Conservation (phyloP, 2,329 filamentous ascomycete species). For the Didymellaceae sp. region DNA sequence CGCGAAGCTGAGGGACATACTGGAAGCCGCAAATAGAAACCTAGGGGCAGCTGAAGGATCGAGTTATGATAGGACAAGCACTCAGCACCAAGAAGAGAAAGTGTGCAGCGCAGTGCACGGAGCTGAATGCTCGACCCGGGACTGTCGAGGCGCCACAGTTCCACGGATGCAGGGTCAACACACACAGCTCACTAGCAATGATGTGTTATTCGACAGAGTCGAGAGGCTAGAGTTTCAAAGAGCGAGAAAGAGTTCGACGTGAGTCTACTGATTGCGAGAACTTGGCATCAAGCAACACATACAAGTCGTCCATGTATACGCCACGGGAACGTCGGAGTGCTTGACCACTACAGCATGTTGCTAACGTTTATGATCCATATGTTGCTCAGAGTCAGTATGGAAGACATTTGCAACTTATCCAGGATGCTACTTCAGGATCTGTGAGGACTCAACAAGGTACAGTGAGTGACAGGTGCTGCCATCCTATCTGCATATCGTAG, state of each 20-base stretch:
- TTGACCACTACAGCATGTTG: too few relatives aligned
- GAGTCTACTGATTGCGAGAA: background rate
- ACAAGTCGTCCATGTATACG: too few relatives aligned
- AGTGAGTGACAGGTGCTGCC: too few relatives aligned
- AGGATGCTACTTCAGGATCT: too few relatives aligned
- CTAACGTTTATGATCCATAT: too few relatives aligned
- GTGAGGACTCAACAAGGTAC: too few relatives aligned
- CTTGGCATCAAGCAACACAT: too few relatives aligned
- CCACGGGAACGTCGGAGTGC: too few relatives aligned
- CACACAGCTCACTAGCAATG: background rate
- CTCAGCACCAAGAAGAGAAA: background rate
- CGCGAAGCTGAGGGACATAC: background rate
- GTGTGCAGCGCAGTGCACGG: background rate
- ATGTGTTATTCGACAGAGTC: background rate
- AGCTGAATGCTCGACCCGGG: conserved; percentile 1
- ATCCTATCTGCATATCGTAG: too few relatives aligned
- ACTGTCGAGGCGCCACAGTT: background rate
- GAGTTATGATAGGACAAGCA: background rate
- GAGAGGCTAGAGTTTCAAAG: background rate
- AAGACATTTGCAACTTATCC: too few relatives aligned
- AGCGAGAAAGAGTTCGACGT: background rate
- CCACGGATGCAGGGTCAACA: conserved; percentile 1
- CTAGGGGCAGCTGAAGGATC: background rate
- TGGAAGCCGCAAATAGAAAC: background rate
- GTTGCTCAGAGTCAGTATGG: too few relatives aligned